Evolutionary conservation across 208 protist species (phyloP).

Genomic region (Spongospora subterranea): DNA sequence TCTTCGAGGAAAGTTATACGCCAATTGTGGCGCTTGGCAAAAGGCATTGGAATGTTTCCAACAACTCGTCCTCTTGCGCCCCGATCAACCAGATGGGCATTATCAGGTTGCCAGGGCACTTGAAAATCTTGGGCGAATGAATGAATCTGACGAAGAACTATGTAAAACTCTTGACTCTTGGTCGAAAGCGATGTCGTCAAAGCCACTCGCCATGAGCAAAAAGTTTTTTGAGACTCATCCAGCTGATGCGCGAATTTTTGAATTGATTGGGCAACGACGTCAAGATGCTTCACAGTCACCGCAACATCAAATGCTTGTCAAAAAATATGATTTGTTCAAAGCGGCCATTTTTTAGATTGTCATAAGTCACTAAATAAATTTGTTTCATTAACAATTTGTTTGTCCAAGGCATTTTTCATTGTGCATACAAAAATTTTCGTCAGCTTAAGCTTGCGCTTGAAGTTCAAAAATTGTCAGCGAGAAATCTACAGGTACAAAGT

Average conservation of each 20-base stretch:
- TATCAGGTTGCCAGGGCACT: conserved; percentile 41
- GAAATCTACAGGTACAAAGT: too few species aligned
- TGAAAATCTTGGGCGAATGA: not conserved
- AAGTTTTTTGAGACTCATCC: not conserved
- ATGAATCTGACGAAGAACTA: not conserved
- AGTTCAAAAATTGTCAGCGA: too few species aligned
- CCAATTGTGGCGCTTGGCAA: not conserved
- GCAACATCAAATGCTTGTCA: not conserved
- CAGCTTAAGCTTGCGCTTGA: too few species aligned
- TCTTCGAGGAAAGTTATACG: conserved; percentile 25
- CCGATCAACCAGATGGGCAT: conserved; percentile 7
- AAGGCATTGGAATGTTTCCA: not conserved
- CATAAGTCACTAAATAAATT: too few species aligned
- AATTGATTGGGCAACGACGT: conserved; percentile 8
- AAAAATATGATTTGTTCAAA: not conserved
- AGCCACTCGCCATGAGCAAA: not conserved
- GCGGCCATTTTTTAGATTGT: not conserved
- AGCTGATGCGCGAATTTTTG: conserved; percentile 1
- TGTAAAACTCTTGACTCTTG: conserved; percentile 17
- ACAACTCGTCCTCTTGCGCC: not conserved
- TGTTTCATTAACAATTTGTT: too few species aligned
- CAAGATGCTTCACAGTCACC: not conserved
- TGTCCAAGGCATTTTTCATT: too few species aligned
- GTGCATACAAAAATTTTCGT: too few species aligned
- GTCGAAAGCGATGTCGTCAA: not conserved